These are phyloP conservation scores for Cryptococcus wingfieldii DNA, from an alignment of 1,284 basidiomycete species.

Conservation along the genomic window DNA sequence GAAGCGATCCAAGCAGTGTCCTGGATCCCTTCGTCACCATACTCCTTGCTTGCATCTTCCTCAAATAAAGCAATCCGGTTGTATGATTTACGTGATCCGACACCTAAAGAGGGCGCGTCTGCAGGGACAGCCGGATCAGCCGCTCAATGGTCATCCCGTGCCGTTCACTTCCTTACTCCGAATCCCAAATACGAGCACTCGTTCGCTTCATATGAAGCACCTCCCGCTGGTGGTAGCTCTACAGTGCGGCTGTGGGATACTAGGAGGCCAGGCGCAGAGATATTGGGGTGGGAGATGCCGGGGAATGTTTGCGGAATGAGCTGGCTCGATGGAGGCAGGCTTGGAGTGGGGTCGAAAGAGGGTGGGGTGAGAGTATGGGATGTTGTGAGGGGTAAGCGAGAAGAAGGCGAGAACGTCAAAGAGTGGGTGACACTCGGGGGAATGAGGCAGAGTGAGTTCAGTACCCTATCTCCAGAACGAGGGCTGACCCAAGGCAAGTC, in stretches of 20 bases:
- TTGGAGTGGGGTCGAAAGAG: constrained; percentile 43
- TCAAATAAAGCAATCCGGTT: constrained; percentile 38
- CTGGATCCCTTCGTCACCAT: constrained; percentile 22
- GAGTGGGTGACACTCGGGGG: constrained; percentile 37
- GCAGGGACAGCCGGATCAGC: constrained; percentile 12
- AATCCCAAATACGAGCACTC: constrained; percentile 22
- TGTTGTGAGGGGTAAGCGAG: constrained; percentile 25
- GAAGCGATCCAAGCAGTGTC: constrained; percentile 41
- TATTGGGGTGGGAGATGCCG: constrained; percentile 31
- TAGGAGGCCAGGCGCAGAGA: constrained; percentile 29
- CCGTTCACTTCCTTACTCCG: constrained; percentile 34
- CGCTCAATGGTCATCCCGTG: constrained; percentile 33
- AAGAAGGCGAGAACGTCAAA: constrained; percentile 15
- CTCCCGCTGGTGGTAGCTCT: constrained; percentile 14
- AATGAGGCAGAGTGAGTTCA: constrained; percentile 33
- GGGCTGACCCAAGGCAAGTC: constrained; percentile 22
- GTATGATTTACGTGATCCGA: constrained; percentile 37
- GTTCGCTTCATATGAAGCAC: constrained; percentile 41
- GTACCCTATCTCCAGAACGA: neutral
- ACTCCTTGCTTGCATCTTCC: constrained; percentile 34
- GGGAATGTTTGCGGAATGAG: constrained; percentile 26
- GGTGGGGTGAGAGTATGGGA: constrained; percentile 43
- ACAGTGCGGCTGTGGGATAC: constrained; percentile 45
- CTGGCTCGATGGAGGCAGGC: constrained; percentile 27
- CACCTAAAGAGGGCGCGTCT: constrained; percentile 5